A percentile compares a stretch with the other conserved stretches of the same genome.
Evolutionary conservation across 2,329 filamentous ascomycete genomes (phyloP).

Genomic region (Cordyceps militaris): DNA sequence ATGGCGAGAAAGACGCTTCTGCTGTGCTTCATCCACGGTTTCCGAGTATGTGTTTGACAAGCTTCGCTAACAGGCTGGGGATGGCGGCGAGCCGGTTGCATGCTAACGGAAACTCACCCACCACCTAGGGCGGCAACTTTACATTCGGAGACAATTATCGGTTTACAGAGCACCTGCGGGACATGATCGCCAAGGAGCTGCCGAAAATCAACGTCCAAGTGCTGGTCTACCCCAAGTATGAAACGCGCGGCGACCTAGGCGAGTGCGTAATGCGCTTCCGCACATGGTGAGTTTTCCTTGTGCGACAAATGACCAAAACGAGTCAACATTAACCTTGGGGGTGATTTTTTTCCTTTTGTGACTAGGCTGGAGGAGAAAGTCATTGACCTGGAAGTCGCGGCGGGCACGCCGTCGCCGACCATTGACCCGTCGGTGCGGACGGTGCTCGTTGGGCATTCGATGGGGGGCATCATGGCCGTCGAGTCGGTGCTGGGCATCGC

Average conservation of each 20-base stretch:
- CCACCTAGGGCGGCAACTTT: constrained; percentile 59
- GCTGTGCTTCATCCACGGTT: constrained; percentile 80
- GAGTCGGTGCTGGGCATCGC: constrained; percentile 73
- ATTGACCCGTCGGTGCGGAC: constrained; percentile 79
- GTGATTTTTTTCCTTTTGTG: too few species aligned
- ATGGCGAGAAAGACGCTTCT: constrained; percentile 70
- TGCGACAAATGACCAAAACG: neutral
- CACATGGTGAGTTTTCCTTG: constrained; percentile 52
- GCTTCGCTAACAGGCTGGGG: neutral
- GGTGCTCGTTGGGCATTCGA: constrained; percentile 79
- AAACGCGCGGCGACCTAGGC: constrained; percentile 70
- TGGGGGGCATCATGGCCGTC: constrained; percentile 89
- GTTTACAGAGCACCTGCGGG: constrained; percentile 67
- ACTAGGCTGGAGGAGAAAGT: constrained; percentile 81
- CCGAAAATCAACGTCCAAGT: constrained; percentile 62
- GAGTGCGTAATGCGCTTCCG: constrained; percentile 67
- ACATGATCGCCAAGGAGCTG: constrained; percentile 55
- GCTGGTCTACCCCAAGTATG: constrained; percentile 71
- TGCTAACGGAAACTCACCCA: constrained; percentile 24
- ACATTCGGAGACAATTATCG: constrained; percentile 61
- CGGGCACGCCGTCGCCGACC: constrained; percentile 72
- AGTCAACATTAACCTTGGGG: too few species aligned
- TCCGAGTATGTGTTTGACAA: constrained; percentile 51
- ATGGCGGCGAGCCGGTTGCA: neutral
- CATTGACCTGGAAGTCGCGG: constrained; percentile 86